Evolutionary conservation across 2,329 filamentous ascomycete genomes (phyloP).

Genomic region (Simplicillium aogashimaense): DNA sequence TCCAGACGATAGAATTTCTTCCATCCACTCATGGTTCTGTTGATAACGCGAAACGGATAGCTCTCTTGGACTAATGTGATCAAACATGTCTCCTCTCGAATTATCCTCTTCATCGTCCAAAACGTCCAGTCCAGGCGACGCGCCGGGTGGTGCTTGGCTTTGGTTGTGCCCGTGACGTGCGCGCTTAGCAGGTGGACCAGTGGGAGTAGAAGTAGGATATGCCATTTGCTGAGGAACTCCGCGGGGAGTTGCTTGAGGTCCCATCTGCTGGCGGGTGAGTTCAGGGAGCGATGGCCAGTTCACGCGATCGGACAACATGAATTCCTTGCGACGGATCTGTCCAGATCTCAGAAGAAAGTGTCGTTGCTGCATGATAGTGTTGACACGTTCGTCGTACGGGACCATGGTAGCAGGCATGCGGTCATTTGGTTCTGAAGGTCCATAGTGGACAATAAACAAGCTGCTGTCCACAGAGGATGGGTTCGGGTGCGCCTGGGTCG

Average conservation of each 20-base stretch:
- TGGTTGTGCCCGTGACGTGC: slow-evolving; percentile 35
- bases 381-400: slow-evolving; percentile 51
- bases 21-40: slow-evolving; percentile 99
- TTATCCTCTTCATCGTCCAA: slow-evolving; percentile 88
- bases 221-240: slow-evolving; percentile 51
- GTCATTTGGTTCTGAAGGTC: slow-evolving; percentile 63
- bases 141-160: slow-evolving; percentile 29
- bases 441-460: slow-evolving; percentile 88
- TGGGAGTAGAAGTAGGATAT: slow-evolving; percentile 43
- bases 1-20: slow-evolving; percentile 86
- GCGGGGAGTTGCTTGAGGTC: slow-evolving; percentile 32
- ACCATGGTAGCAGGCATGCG: slow-evolving; percentile 61
- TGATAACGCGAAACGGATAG: slow-evolving; percentile 80
- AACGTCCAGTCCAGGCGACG: slow-evolving; percentile 25
- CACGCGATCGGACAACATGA: slow-evolving; percentile 80
- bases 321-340: slow-evolving; percentile 80
- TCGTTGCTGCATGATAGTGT: slow-evolving; percentile 50
- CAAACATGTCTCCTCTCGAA: slow-evolving; percentile 78
- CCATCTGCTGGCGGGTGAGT: slow-evolving; percentile 39
- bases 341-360: slow-evolving; percentile 63
- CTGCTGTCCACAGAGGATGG: slow-evolving; percentile 66
- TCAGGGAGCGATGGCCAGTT: slow-evolving; percentile 80
- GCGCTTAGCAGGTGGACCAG: slow-evolving; percentile 46
- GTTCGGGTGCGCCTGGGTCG: slow-evolving; percentile 60
- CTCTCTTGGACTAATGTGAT: slow-evolving; percentile 80